Evolutionary conservation across 805 yeast species (phyloP), one percentile per base, ranked within the genome.

Genomic region (Candida silvicultrix): DNA sequence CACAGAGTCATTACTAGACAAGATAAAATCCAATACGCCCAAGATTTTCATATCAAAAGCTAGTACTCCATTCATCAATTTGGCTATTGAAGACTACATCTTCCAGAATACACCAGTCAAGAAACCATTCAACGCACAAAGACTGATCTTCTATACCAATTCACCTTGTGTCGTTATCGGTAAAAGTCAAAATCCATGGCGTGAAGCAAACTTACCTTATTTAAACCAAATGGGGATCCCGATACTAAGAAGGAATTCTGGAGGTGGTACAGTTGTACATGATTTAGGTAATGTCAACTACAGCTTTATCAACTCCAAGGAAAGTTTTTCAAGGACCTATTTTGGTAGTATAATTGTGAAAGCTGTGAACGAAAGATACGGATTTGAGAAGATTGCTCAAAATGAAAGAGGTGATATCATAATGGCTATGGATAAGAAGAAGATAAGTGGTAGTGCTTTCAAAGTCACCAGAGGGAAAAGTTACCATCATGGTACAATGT

Each of bases 241-340:
- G 0, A 58, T 90, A 8, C 60, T 94, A 6, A 70, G 99, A 54
- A 70, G 99, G 46, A 69, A 76, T 41, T 83, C 94, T 9, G 99
- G 99, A 0, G 99, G 99, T 2, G 99, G 99, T 0, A 81, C 97
- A 0, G 99, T 94, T 1, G 96, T 89, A 11, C 99, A 94, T 62
- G 99, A 92, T 63, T 52, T 72, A 5, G 96, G 97, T 0, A 94
- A 94, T 57, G 80, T 83, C 18, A 94, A 94, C 59, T 94, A 83
- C 64, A 83, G 95, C 5, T 89, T 78, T 56, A 80, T 92, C 69
- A 80, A 86, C 10, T 71, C 86, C 3, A 75, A 86, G 49, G 74
- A 71, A 12, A 74, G 73, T 2, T 94, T 94, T 59, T 70, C 76
- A 66, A 59, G 95, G 52, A 68, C 45, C 2, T 52, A 37, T 41